phyloP scores from a whole-genome alignment of 139 green algal genomes.

The Microglena sp. region DNA sequence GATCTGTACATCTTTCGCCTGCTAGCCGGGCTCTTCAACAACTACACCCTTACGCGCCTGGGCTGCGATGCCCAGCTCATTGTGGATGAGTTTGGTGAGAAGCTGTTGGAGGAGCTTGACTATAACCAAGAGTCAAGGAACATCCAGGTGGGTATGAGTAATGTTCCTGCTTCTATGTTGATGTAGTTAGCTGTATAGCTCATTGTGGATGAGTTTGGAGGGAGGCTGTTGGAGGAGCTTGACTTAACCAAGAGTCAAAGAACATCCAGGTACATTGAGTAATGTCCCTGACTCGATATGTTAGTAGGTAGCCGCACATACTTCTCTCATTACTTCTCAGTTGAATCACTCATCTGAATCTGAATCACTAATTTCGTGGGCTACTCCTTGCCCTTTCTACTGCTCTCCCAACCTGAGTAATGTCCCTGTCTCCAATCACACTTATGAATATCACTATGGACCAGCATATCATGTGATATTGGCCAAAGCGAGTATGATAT shows the following conservation, averaged over 20 bases:
- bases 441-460: too few relatives aligned
- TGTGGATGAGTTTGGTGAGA: constrained; percentile 99
- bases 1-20: constrained; percentile 92
- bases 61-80: constrained; percentile 96
- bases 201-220: constrained; percentile 98
- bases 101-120: constrained; percentile 98
- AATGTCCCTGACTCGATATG: too few relatives aligned
- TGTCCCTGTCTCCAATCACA: too few relatives aligned
- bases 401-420: too few relatives aligned
- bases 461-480: too few relatives aligned
- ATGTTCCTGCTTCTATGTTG: constrained; percentile 26
- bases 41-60: constrained; percentile 51
- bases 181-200: too few relatives aligned
- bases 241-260: constrained; percentile 91
- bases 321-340: too few relatives aligned
- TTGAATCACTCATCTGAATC: too few relatives aligned
- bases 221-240: constrained; percentile 98
- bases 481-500: too few relatives aligned
- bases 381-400: too few relatives aligned
- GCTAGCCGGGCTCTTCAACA: constrained; percentile 1
- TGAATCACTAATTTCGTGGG: too few relatives aligned
- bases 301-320: too few relatives aligned
- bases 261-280: constrained; percentile 79
- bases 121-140: constrained; percentile 93
- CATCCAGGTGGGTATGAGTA: constrained; percentile 80